A percentile compares a stretch with the other conserved stretches of the same genome.
Conservation (phyloP, 345 rosid genomes). For the Moricandia moricandioides region DNA sequence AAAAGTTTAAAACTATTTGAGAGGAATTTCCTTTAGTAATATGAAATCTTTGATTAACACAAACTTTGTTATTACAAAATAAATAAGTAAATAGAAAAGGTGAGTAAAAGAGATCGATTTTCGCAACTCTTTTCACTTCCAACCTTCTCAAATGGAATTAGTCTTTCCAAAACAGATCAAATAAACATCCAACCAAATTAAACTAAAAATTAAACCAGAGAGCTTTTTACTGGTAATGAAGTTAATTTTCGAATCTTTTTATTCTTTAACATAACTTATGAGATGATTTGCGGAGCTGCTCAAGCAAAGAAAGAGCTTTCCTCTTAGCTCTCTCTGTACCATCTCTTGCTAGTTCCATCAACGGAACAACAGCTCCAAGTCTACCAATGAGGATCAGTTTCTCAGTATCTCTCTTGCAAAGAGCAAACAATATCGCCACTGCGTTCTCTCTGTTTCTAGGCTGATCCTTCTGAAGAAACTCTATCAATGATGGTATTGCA, state of each 20-base stretch:
- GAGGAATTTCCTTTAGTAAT: no score
- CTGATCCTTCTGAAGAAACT: conserved; percentile 56
- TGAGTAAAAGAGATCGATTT: conserved; percentile 32
- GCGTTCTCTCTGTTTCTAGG: conserved; percentile 85
- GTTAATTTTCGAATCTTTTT: conserved; percentile 9
- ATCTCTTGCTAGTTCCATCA: conserved; percentile 68
- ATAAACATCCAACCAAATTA: conserved; percentile 1
- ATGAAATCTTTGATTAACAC: conserved; percentile 11
- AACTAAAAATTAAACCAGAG: neutral
- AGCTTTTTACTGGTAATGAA: neutral
- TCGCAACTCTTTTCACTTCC: conserved; percentile 17
- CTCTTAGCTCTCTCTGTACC: conserved; percentile 94
- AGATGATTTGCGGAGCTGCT: conserved; percentile 53
- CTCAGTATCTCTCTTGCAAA: conserved; percentile 83
- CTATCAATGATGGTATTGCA: conserved; percentile 61
- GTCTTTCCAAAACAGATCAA: neutral
- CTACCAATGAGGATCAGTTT: conserved; percentile 60
- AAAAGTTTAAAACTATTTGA: no score
- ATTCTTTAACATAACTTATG: conserved; percentile 34
- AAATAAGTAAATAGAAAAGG: conserved; percentile 6
- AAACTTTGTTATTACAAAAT: neutral
- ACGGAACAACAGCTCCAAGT: conserved; percentile 79
- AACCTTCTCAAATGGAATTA: conserved; percentile 3
- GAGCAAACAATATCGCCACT: conserved; percentile 68
- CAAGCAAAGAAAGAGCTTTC: conserved; percentile 75